These are phyloP conservation scores for Saccharata proteae DNA, from an alignment of 2,329 filamentous ascomycete genomes.

Conservation along the genomic window DNA sequence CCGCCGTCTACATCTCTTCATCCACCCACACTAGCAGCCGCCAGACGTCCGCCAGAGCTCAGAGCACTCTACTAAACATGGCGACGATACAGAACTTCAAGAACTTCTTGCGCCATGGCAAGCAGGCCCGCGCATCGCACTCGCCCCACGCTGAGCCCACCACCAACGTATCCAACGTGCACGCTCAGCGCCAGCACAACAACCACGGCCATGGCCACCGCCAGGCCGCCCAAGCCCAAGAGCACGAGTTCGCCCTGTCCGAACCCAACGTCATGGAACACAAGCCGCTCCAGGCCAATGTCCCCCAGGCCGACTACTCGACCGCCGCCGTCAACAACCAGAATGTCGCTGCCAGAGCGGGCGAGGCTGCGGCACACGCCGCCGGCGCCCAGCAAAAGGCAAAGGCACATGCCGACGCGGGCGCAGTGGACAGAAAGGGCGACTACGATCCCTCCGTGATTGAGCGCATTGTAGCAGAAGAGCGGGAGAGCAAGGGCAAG, in stretches of 20 bases:
- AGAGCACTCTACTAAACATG: conserved; percentile 32
- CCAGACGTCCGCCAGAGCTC: conserved; percentile 2
- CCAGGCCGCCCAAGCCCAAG: conserved; percentile 33
- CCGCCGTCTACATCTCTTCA: conserved; percentile 1
- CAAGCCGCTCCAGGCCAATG: conserved; percentile 40
- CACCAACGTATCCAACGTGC: conserved; percentile 50
- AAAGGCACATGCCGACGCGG: conserved; percentile 31
- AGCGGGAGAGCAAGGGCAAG: conserved; percentile 74
- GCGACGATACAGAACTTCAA: conserved; percentile 86
- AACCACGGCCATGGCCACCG: conserved; percentile 31
- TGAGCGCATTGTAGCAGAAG: conserved; percentile 79
- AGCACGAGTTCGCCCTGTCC: conserved; percentile 43
- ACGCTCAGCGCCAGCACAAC: conserved; percentile 48
- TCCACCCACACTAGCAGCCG: conserved; percentile 1
- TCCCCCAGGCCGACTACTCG: conserved; percentile 46
- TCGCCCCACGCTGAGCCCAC: conserved; percentile 48
- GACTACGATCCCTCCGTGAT: conserved; percentile 53
- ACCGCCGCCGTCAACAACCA: conserved; percentile 48
- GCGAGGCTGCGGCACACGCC: conserved; percentile 51
- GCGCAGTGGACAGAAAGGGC: conserved; percentile 24
- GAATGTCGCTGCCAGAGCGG: conserved; percentile 58
- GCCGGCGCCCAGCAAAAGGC: conserved; percentile 50
- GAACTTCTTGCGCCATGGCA: conserved; percentile 96
- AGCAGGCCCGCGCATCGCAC: conserved; percentile 68
- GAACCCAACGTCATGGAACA: conserved; percentile 51